Percentiles rank a stretch among this genome's conserved stretches.
These are phyloP conservation scores for Lachnellula occidentalis DNA, from an alignment of 2,329 filamentous ascomycete genomes.

Conservation along the genomic window DNA sequence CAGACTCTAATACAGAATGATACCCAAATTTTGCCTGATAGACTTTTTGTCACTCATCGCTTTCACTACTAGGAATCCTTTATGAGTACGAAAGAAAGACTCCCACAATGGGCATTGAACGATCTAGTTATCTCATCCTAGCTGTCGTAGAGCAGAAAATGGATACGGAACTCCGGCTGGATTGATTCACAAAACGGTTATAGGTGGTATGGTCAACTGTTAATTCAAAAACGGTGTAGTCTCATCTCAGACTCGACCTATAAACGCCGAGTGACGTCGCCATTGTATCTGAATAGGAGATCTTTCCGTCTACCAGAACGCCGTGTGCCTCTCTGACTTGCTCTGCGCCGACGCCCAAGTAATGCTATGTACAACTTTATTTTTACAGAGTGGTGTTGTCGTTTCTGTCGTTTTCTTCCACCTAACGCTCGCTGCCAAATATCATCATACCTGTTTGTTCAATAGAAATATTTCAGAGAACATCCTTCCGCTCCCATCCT, in stretches of 20 bases:
- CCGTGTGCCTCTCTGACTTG: background rate
- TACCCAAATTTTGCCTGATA: background rate
- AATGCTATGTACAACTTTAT: background rate
- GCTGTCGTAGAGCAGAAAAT: no score
- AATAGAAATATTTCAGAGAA: conserved; percentile 42
- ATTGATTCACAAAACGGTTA: no score
- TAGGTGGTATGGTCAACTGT: no score
- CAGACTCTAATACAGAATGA: background rate
- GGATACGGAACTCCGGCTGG: no score
- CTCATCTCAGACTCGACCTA: background rate
- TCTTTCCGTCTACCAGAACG: background rate
- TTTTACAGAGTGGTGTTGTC: background rate
- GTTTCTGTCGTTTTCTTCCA: background rate
- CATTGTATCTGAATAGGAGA: background rate
- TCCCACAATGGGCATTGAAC: no score
- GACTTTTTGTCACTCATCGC: background rate
- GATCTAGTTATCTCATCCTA: no score
- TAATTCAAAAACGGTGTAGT: background rate
- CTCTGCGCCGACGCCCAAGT: background rate
- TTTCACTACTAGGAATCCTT: background rate
- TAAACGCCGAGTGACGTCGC: background rate
- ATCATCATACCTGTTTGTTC: conserved; percentile 36
- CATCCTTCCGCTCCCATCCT: conserved; percentile 81
- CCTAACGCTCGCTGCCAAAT: background rate
- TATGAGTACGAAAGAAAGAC: no score